A percentile compares a stretch with the other conserved stretches of the same genome.
Conservation (phyloP, 2,329 filamentous ascomycete species). For the Paracamarosporium sp. region DNA sequence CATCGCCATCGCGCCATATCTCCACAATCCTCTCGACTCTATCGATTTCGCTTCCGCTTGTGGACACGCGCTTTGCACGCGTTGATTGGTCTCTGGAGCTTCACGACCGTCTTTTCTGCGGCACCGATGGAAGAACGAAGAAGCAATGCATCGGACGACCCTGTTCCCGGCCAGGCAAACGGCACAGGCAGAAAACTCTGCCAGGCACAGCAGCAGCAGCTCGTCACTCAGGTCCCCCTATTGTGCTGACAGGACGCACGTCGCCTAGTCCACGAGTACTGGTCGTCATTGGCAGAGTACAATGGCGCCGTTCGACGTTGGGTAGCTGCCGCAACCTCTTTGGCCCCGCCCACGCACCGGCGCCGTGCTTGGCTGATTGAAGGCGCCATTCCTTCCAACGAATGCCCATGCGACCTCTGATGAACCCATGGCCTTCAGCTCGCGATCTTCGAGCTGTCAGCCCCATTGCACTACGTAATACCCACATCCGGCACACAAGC, state of each 20-base stretch:
- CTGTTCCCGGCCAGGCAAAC: background rate
- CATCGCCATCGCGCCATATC: slow-evolving; percentile 1
- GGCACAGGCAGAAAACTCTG: slow-evolving; percentile 4
- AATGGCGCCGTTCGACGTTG: slow-evolving; percentile 9
- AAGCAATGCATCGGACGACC: background rate
- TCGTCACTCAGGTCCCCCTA: slow-evolving; percentile 1
- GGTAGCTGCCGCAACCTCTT: background rate
- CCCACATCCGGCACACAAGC: background rate
- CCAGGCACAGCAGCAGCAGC: slow-evolving; percentile 12
- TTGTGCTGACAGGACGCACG: background rate
- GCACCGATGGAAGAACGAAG: background rate
- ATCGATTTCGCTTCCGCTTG: slow-evolving; percentile 1
- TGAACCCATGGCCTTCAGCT: background rate
- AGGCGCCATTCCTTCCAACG: background rate
- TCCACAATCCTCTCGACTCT: background rate
- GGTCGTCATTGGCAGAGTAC: slow-evolving; percentile 16
- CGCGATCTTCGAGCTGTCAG: slow-evolving; percentile 3
- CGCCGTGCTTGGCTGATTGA: background rate
- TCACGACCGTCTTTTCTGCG: background rate
- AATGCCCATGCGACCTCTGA: slow-evolving; percentile 1
- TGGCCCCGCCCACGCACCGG: background rate
- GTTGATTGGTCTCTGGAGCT: slow-evolving; percentile 11
- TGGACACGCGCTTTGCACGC: slow-evolving; percentile 11
- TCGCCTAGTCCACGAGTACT: slow-evolving; percentile 11
- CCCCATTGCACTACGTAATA: slow-evolving; percentile 4